A percentile compares a stretch with the other conserved stretches of the same genome.
These are phyloP conservation scores for Neofusicoccum cordaticola DNA, from an alignment of 2,329 filamentous ascomycete genomes.

Conservation along the genomic window DNA sequence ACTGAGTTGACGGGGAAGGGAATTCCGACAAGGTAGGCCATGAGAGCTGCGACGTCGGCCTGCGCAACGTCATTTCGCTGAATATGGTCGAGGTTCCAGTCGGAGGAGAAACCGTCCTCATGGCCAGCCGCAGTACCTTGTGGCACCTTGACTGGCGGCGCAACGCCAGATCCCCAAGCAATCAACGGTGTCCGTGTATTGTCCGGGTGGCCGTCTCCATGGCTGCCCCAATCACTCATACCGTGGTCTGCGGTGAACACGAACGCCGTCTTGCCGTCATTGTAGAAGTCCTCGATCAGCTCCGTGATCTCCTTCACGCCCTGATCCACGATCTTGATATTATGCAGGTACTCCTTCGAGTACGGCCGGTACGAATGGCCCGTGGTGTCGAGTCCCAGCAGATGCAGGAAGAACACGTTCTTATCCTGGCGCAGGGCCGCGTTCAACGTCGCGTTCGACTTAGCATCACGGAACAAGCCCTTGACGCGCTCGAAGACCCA, in stretches of 20 bases:
- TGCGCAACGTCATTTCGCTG: slow-evolving; percentile 88
- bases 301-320: slow-evolving; percentile 82
- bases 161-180: slow-evolving; percentile 88
- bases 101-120: slow-evolving; percentile 79
- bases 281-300: slow-evolving; percentile 82
- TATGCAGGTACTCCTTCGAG: slow-evolving; percentile 90
- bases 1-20: slow-evolving; percentile 96
- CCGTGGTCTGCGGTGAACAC: slow-evolving; percentile 97
- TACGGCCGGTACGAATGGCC: slow-evolving; percentile 87
- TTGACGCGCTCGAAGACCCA: slow-evolving; percentile 98
- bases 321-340: slow-evolving; percentile 89
- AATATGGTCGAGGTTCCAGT: slow-evolving; percentile 80
- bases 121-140: slow-evolving; percentile 70
- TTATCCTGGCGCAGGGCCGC: slow-evolving; percentile 75
- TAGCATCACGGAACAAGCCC: slow-evolving; percentile 76
- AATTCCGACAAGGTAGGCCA: slow-evolving; percentile 85
- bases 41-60: slow-evolving; percentile 89
- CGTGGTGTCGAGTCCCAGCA: slow-evolving; percentile 86
- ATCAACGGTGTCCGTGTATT: slow-evolving; percentile 94
- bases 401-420: slow-evolving; percentile 89
- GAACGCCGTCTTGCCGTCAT: slow-evolving; percentile 79
- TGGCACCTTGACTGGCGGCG: slow-evolving; percentile 62
- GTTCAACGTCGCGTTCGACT: slow-evolving; percentile 71
- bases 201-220: slow-evolving; percentile 95
- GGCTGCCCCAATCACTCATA: slow-evolving; percentile 99